A percentile compares a stretch with the other conserved stretches of the same genome.
phyloP scores from a whole-genome alignment of 169 alveolate species.

The Plasmodium ovale region DNA sequence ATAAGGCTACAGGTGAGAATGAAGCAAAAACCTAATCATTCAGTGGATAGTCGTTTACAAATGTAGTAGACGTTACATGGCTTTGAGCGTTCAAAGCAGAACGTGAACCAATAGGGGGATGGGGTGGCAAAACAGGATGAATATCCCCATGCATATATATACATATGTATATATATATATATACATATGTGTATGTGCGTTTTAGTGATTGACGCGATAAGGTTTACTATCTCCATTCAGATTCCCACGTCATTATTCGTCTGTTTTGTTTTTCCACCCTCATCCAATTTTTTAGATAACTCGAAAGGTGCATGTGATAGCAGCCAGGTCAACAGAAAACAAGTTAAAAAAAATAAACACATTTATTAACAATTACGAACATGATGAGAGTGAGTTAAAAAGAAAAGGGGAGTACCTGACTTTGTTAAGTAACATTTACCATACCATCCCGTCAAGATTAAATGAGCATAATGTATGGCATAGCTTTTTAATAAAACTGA shows the following conservation, averaged over 20 bases:
- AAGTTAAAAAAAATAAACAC: slow-evolving; percentile 44
- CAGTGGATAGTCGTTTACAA: background rate
- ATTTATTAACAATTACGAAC: slow-evolving; percentile 48
- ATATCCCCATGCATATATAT: too few relatives aligned
- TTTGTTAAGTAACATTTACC: slow-evolving; percentile 54
- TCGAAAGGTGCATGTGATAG: slow-evolving; percentile 23
- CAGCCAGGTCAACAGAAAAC: slow-evolving; percentile 13
- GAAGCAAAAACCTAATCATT: background rate
- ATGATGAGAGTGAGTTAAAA: background rate
- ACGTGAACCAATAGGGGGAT: too few relatives aligned
- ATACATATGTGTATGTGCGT: too few relatives aligned
- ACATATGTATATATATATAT: too few relatives aligned
- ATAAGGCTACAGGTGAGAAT: slow-evolving; percentile 13
- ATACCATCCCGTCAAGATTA: slow-evolving; percentile 63
- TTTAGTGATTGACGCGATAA: too few relatives aligned
- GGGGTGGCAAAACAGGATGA: too few relatives aligned
- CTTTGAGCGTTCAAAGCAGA: background rate
- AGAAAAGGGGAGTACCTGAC: slow-evolving; percentile 28
- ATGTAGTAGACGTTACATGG: background rate
- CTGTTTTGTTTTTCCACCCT: too few relatives aligned
- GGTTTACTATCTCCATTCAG: too few relatives aligned
- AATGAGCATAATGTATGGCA: slow-evolving; percentile 61
- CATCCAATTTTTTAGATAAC: slow-evolving; percentile 16
- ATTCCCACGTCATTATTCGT: too few relatives aligned
- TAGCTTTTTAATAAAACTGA: slow-evolving; percentile 30